Percentiles rank a stretch among this genome's conserved stretches.
phyloP scores from a whole-genome alignment of 139 green algal genomes.

The Micractinium conductrix region DNA sequence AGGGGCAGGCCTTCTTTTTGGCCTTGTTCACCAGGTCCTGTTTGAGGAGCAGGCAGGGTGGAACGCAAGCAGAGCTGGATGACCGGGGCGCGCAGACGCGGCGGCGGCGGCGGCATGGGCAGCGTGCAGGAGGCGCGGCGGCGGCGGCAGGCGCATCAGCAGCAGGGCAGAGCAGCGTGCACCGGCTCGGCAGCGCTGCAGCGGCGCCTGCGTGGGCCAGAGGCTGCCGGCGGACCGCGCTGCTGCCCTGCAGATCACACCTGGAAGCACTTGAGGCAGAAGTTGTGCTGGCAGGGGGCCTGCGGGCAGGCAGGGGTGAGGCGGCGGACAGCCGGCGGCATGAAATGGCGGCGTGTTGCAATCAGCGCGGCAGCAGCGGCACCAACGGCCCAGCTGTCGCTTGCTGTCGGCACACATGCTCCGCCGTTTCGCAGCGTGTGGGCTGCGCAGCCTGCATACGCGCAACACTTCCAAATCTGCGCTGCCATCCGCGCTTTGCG shows the following conservation, averaged over 20 bases:
- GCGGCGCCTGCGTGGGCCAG: too few relatives aligned
- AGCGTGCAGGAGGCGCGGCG: not conserved
- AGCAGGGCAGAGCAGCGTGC: too few relatives aligned
- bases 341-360: not conserved
- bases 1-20: slow-evolving; percentile 87
- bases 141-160: not conserved
- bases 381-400: too few relatives aligned
- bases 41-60: not conserved
- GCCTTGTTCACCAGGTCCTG: slow-evolving; percentile 61
- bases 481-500: too few relatives aligned
- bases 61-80: too few relatives aligned
- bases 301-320: slow-evolving; percentile 44
- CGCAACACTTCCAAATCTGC: too few relatives aligned
- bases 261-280: slow-evolving; percentile 92
- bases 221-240: not conserved
- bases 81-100: not conserved
- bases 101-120: too few relatives aligned
- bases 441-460: too few relatives aligned
- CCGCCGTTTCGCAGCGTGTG: too few relatives aligned
- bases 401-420: too few relatives aligned
- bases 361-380: too few relatives aligned
- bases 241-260: not conserved
- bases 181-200: too few relatives aligned
- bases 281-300: slow-evolving; percentile 97
- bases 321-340: not conserved